Conservation (phyloP, 192 early-diverging fungal genomes). For the Gaertneriomyces semiglobifer region DNA sequence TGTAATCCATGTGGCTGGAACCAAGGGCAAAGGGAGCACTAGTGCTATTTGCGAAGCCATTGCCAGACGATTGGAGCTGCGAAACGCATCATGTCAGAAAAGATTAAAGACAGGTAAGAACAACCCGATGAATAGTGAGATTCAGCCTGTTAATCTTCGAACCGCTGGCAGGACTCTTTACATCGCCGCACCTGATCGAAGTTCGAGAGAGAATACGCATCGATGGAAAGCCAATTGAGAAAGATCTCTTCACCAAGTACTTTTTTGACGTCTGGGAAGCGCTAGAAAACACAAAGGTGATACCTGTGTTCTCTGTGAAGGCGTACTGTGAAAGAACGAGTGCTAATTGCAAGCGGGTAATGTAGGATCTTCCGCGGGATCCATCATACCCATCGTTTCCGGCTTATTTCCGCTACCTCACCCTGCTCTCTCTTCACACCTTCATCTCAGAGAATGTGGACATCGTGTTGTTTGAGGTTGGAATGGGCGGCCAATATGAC, state of each 20-base stretch:
- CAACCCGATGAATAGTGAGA: no score
- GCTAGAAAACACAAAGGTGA: slow-evolving; percentile 49
- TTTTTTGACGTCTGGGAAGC: slow-evolving; percentile 83
- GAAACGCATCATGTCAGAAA: no score
- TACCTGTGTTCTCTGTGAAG: background rate
- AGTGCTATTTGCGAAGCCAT: slow-evolving; percentile 80
- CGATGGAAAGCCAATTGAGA: slow-evolving; percentile 74
- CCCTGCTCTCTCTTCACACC: slow-evolving; percentile 82
- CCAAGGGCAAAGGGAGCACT: slow-evolving; percentile 87
- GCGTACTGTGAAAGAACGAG: no score
- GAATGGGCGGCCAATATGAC: slow-evolving; percentile 81
- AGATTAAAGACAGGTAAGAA: no score
- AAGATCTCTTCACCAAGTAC: slow-evolving; percentile 76
- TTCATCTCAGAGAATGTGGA: slow-evolving; percentile 78
- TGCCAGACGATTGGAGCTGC: slow-evolving; percentile 42
- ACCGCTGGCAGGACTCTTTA: slow-evolving; percentile 66
- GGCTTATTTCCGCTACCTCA: slow-evolving; percentile 85
- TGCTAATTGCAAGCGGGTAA: no score
- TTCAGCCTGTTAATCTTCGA: slow-evolving; percentile 1
- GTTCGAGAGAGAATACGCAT: slow-evolving; percentile 93
- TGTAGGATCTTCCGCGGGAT: no score
- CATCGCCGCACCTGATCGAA: slow-evolving; percentile 89
- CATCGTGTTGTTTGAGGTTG: slow-evolving; percentile 78
- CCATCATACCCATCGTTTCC: no score
- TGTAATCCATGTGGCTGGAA: slow-evolving; percentile 81